Percentiles rank a stretch among this genome's conserved stretches.
Conservation (phyloP, 2,329 filamentous ascomycete species). For the Cladorrhinum sp. region DNA sequence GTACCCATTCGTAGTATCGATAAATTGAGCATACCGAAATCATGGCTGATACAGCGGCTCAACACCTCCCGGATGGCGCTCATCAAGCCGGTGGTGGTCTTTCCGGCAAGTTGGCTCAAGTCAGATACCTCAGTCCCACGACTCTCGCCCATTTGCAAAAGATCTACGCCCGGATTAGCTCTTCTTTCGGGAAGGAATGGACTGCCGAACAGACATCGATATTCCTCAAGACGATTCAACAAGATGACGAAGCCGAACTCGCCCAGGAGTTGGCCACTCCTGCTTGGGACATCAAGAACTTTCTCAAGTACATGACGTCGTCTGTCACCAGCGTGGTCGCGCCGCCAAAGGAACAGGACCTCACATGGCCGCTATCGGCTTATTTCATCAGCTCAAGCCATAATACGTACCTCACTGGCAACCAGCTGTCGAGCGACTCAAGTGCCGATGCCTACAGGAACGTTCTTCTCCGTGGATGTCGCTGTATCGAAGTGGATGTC, state of each 20-base stretch:
- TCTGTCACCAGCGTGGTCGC: conserved; percentile 42
- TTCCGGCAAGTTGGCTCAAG: conserved; percentile 39
- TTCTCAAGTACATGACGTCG: conserved; percentile 57
- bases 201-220: conserved; percentile 41
- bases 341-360: conserved; percentile 44
- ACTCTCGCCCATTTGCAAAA: conserved; percentile 43
- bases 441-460: conserved; percentile 86
- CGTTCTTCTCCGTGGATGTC: conserved; percentile 77
- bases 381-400: conserved; percentile 95
- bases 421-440: conserved; percentile 81
- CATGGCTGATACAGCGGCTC: conserved; percentile 7
- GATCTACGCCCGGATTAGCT: conserved; percentile 44
- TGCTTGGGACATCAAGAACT: conserved; percentile 45
- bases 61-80: conserved; percentile 30
- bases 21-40: background rate
- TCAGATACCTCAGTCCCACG: conserved; percentile 41
- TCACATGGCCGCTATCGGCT: conserved; percentile 77
- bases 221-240: conserved; percentile 48
- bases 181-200: conserved; percentile 38
- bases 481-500: conserved; percentile 91
- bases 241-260: conserved; percentile 35
- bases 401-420: conserved; percentile 89
- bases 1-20: background rate
- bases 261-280: conserved; percentile 17
- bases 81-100: conserved; percentile 49